phyloP scores from a whole-genome alignment of 2,329 filamentous ascomycete species.

The Penicillium sumatraense region DNA sequence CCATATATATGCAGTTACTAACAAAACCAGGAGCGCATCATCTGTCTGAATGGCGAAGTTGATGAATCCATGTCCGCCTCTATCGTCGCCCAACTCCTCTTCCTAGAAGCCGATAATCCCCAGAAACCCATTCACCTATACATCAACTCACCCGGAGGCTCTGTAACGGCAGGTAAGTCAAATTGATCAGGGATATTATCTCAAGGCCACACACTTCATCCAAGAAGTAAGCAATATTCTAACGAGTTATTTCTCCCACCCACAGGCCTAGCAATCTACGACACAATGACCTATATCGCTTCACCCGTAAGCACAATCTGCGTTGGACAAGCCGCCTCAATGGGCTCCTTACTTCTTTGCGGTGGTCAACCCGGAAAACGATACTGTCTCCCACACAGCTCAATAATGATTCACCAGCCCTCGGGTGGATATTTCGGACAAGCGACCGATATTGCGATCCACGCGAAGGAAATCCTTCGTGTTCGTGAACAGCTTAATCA shows the following conservation, averaged over 20 bases:
- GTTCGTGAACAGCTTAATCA: conserved; percentile 83
- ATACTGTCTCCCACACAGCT: conserved; percentile 88
- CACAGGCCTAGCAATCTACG: conserved; percentile 78
- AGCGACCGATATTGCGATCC: conserved; percentile 86
- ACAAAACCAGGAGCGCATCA: conserved; percentile 72
- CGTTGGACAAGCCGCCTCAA: conserved; percentile 89
- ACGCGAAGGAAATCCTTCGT: conserved; percentile 93
- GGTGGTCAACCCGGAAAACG: conserved; percentile 84
- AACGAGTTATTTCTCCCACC: background rate
- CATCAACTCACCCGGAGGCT: conserved; percentile 95
- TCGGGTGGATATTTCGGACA: conserved; percentile 73
- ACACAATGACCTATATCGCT: conserved; percentile 97
- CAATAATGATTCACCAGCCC: conserved; percentile 97
- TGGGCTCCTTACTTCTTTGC: conserved; percentile 87
- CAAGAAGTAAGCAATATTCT: too few relatives aligned
- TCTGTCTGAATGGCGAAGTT: conserved; percentile 90
- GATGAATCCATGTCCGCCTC: conserved; percentile 90
- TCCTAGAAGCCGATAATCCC: conserved; percentile 95
- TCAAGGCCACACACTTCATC: too few relatives aligned
- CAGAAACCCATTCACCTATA: conserved; percentile 96
- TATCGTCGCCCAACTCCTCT: conserved; percentile 93
- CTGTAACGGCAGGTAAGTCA: conserved; percentile 75
- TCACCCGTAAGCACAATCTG: conserved; percentile 94
- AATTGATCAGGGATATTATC: too few relatives aligned
- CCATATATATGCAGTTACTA: background rate